phyloP scores from a whole-genome alignment of 805 yeast genomes.

The Wickerhamiella siamensis region DNA sequence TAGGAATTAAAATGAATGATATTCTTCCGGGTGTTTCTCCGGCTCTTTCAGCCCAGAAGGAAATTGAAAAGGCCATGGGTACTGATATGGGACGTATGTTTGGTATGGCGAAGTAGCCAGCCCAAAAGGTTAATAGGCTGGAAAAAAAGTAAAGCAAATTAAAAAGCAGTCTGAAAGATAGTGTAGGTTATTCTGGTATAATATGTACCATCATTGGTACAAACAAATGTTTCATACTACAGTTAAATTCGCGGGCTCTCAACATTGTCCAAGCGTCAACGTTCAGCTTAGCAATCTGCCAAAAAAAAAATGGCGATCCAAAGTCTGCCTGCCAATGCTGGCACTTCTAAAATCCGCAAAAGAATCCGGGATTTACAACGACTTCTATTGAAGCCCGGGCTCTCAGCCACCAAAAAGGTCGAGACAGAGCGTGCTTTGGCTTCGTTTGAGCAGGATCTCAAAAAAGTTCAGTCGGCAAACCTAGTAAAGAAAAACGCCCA shows the following conservation, averaged over 20 bases:
- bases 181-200: no score
- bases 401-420: slow-evolving; percentile 35
- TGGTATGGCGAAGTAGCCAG: not conserved
- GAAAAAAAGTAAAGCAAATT: no score
- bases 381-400: slow-evolving; percentile 44
- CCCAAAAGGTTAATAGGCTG: not conserved
- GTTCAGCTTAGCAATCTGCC: not conserved
- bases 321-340: slow-evolving; percentile 17
- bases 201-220: no score
- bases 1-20: slow-evolving; percentile 72
- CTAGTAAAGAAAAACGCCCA: slow-evolving; percentile 41
- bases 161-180: no score
- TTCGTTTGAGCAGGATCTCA: slow-evolving; percentile 46
- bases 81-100: slow-evolving; percentile 9
- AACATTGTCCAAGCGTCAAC: no score
- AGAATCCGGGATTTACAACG: slow-evolving; percentile 79
- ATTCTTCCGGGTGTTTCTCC: slow-evolving; percentile 82
- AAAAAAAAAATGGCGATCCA: slow-evolving; percentile 16
- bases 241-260: no score
- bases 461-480: slow-evolving; percentile 31
- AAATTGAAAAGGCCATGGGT: slow-evolving; percentile 36
- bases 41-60: slow-evolving; percentile 69
- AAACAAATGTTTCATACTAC: no score
- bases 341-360: slow-evolving; percentile 45
- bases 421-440: slow-evolving; percentile 53